phyloP scores from a whole-genome alignment of 2,329 filamentous ascomycete species.

The Torrubiellomyces zombiae region DNA sequence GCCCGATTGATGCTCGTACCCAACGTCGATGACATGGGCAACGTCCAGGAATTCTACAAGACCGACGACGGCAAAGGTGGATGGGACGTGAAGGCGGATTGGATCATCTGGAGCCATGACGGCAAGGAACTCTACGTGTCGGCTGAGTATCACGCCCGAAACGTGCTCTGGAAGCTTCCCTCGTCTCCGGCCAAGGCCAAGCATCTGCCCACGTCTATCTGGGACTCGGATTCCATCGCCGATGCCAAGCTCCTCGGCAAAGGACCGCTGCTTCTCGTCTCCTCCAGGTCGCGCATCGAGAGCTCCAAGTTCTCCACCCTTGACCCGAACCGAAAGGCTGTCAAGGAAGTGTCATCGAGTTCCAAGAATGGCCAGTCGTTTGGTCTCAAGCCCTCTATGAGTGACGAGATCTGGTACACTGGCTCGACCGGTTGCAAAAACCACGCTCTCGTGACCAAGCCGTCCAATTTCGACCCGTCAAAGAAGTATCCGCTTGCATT shows the following conservation, averaged over 20 bases:
- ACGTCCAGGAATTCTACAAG: slow-evolving; percentile 45
- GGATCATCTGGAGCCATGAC: slow-evolving; percentile 38
- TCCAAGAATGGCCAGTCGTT: slow-evolving; percentile 49
- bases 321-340: slow-evolving; percentile 22
- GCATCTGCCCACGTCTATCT: slow-evolving; percentile 31
- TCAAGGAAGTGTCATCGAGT: slow-evolving; percentile 40
- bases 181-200: slow-evolving; percentile 32
- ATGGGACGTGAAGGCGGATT: slow-evolving; percentile 43
- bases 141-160: slow-evolving; percentile 52
- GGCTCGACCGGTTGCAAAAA: slow-evolving; percentile 48
- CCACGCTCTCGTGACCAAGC: slow-evolving; percentile 52
- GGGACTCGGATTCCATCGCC: slow-evolving; percentile 34
- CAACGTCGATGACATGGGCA: slow-evolving; percentile 38
- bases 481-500: slow-evolving; percentile 69
- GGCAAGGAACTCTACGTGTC: slow-evolving; percentile 52
- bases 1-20: slow-evolving; percentile 48
- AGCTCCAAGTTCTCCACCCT: slow-evolving; percentile 53
- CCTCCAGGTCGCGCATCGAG: slow-evolving; percentile 52
- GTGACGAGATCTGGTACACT: slow-evolving; percentile 52
- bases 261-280: slow-evolving; percentile 39
- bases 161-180: slow-evolving; percentile 44
- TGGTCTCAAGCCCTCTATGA: slow-evolving; percentile 45
- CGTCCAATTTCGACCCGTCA: slow-evolving; percentile 46
- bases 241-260: slow-evolving; percentile 35
- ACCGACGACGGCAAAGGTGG: slow-evolving; percentile 44